Evolutionary conservation across 305 asterid genomes (phyloP), one percentile per base, ranked within the genome.

Genomic region (Fraxinus ornus): DNA sequence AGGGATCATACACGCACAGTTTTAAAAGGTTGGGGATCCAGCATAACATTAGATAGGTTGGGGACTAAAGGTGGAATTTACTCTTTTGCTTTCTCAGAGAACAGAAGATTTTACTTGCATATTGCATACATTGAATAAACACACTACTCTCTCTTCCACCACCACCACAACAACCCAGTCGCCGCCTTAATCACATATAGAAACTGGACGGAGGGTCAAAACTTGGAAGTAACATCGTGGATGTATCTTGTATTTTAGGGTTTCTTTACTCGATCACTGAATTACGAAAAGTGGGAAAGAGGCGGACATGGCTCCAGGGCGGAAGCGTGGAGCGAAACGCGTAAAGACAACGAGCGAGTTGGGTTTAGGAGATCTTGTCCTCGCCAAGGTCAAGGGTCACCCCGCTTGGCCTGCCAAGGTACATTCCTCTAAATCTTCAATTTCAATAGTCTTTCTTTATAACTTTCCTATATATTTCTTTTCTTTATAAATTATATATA

Each of bases 391-490:
- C 79, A 90, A 93, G 90, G 97, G 95, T 10, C 90, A 90, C 84
- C 97, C 97, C 80, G 87, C 97, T 85, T 94, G 98, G 98, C 98
- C 98, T 64, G 98, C 98, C 85, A 94, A 92, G 97, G 98, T 94
- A 78, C 76, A 77, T 76, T 76, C 22, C 49, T 75, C 64, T 52
- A n/a, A 17, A 21, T 4, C 64, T 52, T 52, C 22, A 52, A 52
- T 17, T 52, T 52, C 64, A 17, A 52, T 21, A 52, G 1, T 71
- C 6, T 79, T 72, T 22, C 75, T 80, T 81, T 44, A 15, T 5
- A 41, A 36, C 44, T 79, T 52, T 12, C 24, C 24, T 80, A 19
- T 60, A 60, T 2, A 19, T 60, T 21, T 6, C 9, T 60, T 60
- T 60, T 21, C 3, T 21, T 10, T 7, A 21, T 0, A 5, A 60